These are phyloP conservation scores for Jacaranda copaia DNA, from an alignment of 257 asterid species.

Conservation along the genomic window DNA sequence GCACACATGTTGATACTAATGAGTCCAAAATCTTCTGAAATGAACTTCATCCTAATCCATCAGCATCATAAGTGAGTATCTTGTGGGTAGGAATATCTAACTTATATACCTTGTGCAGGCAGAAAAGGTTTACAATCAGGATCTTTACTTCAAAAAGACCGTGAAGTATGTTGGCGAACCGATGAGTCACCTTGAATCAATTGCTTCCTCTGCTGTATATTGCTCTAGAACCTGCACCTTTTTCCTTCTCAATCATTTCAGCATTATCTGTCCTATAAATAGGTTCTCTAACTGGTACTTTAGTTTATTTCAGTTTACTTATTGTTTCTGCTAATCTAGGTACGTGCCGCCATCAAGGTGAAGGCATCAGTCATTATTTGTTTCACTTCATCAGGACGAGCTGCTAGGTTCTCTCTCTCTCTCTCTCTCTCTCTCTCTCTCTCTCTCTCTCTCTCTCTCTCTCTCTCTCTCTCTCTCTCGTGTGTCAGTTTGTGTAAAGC, in stretches of 20 bases:
- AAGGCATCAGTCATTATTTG: conserved; percentile 79
- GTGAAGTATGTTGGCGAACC: conserved; percentile 67
- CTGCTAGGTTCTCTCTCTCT: conserved; percentile 56
- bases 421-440: no score
- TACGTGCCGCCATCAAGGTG: conserved; percentile 79
- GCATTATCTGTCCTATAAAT: not conserved
- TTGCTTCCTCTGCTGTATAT: conserved; percentile 73
- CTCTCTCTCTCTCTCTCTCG: no score
- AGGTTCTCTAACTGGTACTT: no score
- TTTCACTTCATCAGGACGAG: conserved; percentile 80
- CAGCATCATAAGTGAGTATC: not conserved
- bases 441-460: no score
- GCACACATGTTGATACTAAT: no score
- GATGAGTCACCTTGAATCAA: conserved; percentile 73
- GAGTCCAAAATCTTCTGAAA: no score
- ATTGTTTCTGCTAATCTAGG: conserved; percentile 44
- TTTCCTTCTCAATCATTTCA: not conserved
- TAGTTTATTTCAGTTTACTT: not conserved
- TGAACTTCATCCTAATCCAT: not conserved
- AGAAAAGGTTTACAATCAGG: conserved; percentile 73
- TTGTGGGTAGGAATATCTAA: no score
- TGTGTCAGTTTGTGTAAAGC: no score
- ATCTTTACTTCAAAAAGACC: conserved; percentile 63
- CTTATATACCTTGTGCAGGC: conserved; percentile 50
- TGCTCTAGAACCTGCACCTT: not conserved